Evolutionary conservation across 495 filamentous ascomycete species (phyloP).

Genomic region (Saxophila tyrrhenica): DNA sequence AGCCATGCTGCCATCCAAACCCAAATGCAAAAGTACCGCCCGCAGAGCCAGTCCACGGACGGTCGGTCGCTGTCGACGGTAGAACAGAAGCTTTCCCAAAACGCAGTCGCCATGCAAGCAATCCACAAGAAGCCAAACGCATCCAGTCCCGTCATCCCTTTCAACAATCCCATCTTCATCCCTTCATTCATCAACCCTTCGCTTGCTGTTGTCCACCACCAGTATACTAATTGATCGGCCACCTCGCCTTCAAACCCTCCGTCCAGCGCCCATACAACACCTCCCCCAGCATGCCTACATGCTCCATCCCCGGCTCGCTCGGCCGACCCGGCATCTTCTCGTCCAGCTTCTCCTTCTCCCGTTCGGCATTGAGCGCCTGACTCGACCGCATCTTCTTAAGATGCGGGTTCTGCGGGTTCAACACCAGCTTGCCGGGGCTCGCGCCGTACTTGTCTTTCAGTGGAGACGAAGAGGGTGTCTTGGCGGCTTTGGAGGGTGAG

Average conservation of each 20-base stretch:
- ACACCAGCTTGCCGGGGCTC: slow-evolving; percentile 50
- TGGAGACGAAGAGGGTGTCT: background rate
- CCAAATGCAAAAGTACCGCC: too few relatives aligned
- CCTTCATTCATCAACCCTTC: background rate
- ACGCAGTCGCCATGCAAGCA: too few relatives aligned
- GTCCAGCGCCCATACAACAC: slow-evolving; percentile 84
- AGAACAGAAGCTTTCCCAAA: too few relatives aligned
- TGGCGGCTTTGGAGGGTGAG: slow-evolving; percentile 6
- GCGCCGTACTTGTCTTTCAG: slow-evolving; percentile 8
- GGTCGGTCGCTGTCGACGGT: too few relatives aligned
- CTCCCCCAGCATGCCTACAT: slow-evolving; percentile 78
- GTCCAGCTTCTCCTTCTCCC: slow-evolving; percentile 4
- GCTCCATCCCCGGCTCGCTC: slow-evolving; percentile 66
- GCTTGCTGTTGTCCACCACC: background rate
- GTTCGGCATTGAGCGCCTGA: slow-evolving; percentile 7
- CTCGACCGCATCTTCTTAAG: slow-evolving; percentile 44
- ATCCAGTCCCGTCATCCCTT: too few relatives aligned
- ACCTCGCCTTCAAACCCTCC: slow-evolving; percentile 69
- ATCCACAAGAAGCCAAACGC: too few relatives aligned
- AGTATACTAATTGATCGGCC: slow-evolving; percentile 39
- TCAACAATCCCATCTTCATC: background rate
- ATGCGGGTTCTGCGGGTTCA: slow-evolving; percentile 77
- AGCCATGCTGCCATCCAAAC: background rate
- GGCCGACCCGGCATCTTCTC: slow-evolving; percentile 24
- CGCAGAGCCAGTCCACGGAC: too few relatives aligned